Percentiles rank a stretch among this genome's conserved stretches.
Evolutionary conservation across 2,329 filamentous ascomycete genomes (phyloP).

Genomic region (Tolypocladium tundrense): DNA sequence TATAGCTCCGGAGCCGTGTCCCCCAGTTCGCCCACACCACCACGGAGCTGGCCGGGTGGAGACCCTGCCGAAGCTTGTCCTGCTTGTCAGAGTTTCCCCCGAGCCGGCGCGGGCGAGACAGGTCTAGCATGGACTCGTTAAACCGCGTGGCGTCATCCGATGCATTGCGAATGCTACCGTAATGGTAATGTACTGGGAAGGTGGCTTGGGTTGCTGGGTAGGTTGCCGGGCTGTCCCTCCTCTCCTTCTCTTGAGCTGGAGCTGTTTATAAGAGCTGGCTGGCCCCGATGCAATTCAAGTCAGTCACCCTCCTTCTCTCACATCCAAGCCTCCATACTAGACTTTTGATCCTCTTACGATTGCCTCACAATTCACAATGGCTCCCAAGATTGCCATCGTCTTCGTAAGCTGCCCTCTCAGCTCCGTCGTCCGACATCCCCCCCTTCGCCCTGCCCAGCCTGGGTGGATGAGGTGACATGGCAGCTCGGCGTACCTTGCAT

Average conservation of each 20-base stretch:
- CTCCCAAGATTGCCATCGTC: constrained; percentile 85
- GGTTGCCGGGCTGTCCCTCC: background rate
- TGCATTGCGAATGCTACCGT: background rate
- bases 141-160: background rate
- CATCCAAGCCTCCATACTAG: background rate
- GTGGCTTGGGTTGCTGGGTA: background rate
- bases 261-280: background rate
- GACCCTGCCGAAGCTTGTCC: background rate
- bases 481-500: background rate
- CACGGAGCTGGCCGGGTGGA: background rate
- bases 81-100: background rate
- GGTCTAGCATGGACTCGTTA: background rate
- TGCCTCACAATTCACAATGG: constrained; percentile 45
- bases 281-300: background rate
- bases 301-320: background rate
- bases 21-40: background rate
- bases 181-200: background rate
- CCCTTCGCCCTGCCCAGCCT: background rate
- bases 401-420: constrained; percentile 48
- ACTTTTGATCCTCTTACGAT: background rate
- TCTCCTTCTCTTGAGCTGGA: background rate
- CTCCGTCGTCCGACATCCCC: background rate
- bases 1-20: too few species aligned
- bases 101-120: background rate
- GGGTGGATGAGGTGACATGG: background rate